phyloP scores from a whole-genome alignment of 768 basidiomycete genomes.

The Lactifluus hygrophoroides region DNA sequence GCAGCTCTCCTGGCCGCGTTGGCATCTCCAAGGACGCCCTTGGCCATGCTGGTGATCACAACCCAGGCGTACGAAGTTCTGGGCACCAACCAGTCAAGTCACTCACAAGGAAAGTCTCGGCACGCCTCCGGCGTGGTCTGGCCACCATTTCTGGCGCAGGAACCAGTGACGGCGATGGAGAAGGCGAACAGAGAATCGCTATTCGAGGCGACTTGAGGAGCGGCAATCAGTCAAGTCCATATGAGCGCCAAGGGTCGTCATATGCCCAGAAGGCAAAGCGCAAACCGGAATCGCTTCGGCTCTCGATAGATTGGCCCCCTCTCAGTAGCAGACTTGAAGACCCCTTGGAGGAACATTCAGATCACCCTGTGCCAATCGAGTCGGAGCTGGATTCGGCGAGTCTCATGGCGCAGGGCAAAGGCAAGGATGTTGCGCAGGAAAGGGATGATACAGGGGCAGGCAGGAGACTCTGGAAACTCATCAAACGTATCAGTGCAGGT shows the following conservation, averaged over 20 bases:
- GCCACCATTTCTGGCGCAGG: background rate
- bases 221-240: slow-evolving; percentile 1
- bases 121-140: slow-evolving; percentile 8
- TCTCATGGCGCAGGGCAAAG: background rate
- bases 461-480: slow-evolving; percentile 53
- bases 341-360: background rate
- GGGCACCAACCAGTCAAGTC: slow-evolving; percentile 1
- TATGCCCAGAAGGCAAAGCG: slow-evolving; percentile 5
- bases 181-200: background rate
- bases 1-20: background rate
- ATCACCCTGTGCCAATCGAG: background rate
- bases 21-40: slow-evolving; percentile 4
- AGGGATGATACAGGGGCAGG: slow-evolving; percentile 24
- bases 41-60: background rate
- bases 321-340: background rate
- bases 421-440: slow-evolving; percentile 25
- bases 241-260: slow-evolving; percentile 9
- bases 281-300: slow-evolving; percentile 10
- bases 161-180: background rate
- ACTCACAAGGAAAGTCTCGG: slow-evolving; percentile 18
- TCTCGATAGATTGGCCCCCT: slow-evolving; percentile 7
- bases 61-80: background rate
- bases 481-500: slow-evolving; percentile 63
- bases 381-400: background rate
- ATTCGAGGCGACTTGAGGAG: background rate